Percentiles rank a stretch among this genome's conserved stretches.
Conservation (phyloP, 2,329 filamentous ascomycete genomes). For the Fusarium sulawesiense region DNA sequence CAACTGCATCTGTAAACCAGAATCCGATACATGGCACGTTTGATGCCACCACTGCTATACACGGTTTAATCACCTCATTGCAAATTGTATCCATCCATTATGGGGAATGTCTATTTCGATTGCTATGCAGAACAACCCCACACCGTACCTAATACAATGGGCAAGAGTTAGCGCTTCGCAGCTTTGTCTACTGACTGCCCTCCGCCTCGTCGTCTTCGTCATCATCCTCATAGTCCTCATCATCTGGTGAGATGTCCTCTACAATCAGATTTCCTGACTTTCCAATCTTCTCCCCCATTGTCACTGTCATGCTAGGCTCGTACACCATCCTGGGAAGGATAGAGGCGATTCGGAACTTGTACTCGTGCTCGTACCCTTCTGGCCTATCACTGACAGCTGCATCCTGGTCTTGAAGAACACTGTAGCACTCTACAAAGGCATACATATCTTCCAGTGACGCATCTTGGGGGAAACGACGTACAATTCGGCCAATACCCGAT, state of each 20-base stretch:
- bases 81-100: background rate
- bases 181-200: constrained; percentile 33
- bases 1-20: background rate
- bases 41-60: background rate
- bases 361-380: constrained; percentile 79
- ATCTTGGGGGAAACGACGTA: constrained; percentile 78
- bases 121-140: constrained; percentile 27
- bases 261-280: constrained; percentile 90
- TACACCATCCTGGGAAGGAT: constrained; percentile 87
- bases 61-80: background rate
- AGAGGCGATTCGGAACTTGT: constrained; percentile 85
- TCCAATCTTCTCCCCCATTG: constrained; percentile 79
- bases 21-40: background rate
- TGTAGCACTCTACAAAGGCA: constrained; percentile 94
- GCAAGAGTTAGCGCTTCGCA: constrained; percentile 12
- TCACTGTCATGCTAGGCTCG: constrained; percentile 72
- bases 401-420: constrained; percentile 64
- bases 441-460: constrained; percentile 88
- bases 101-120: constrained; percentile 15
- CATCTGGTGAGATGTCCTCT: constrained; percentile 65
- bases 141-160: background rate
- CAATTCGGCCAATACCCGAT: constrained; percentile 75
- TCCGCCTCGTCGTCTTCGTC: constrained; percentile 44
- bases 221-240: constrained; percentile 50
- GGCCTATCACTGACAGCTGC: constrained; percentile 59